A percentile compares a stretch with the other conserved stretches of the same genome.
phyloP scores from a whole-genome alignment of 2,329 filamentous ascomycete genomes.

The Talaromyces rugulosus region DNA sequence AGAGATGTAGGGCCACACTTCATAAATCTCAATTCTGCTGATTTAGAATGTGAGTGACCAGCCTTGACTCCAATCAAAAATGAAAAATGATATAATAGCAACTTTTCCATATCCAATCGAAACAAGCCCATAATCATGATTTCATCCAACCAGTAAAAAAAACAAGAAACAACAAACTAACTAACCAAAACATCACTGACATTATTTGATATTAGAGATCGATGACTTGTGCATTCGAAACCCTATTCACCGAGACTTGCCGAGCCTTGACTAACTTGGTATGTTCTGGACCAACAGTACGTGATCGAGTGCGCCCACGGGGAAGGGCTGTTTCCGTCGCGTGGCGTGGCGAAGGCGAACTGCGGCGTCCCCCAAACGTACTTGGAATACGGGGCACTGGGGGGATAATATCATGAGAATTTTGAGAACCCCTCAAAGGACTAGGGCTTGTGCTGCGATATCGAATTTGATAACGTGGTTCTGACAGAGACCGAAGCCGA shows the following conservation, averaged over 20 bases:
- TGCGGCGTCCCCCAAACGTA: background rate
- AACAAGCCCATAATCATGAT: background rate
- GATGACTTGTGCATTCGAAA: background rate
- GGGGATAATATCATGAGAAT: background rate
- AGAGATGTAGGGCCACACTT: background rate
- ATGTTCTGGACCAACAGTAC: slow-evolving; percentile 3
- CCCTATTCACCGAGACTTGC: background rate
- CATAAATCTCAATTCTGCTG: too few species aligned
- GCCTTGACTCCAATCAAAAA: background rate
- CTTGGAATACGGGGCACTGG: background rate
- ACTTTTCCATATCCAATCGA: background rate
- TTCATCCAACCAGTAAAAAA: background rate
- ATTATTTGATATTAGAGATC: background rate
- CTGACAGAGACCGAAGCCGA: background rate
- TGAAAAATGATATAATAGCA: background rate
- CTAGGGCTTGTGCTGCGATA: background rate
- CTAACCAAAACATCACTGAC: too few species aligned
- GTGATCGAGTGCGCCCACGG: slow-evolving; percentile 9
- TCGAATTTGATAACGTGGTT: background rate
- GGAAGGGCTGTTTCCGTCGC: background rate
- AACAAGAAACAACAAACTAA: background rate
- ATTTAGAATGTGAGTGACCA: background rate
- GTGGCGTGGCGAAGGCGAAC: background rate
- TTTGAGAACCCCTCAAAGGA: background rate
- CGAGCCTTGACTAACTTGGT: slow-evolving; percentile 6